Percentiles rank a stretch among this genome's conserved stretches.
These are phyloP conservation scores for Cardiospermum halicacabum DNA, from an alignment of 345 rosid species.

Conservation along the genomic window DNA sequence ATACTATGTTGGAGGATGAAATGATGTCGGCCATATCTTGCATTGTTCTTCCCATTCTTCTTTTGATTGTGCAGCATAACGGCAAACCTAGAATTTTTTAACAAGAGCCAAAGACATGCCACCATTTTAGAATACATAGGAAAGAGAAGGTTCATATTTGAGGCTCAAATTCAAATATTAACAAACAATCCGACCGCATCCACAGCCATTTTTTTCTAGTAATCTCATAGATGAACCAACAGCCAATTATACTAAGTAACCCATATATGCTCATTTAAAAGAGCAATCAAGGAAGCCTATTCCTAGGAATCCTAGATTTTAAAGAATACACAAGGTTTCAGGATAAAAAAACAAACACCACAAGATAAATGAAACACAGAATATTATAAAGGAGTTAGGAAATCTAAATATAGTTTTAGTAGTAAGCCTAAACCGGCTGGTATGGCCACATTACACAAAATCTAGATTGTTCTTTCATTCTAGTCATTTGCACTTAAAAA, in stretches of 20 bases:
- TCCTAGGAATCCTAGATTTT: not conserved
- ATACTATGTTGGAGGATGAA: slow-evolving; percentile 87
- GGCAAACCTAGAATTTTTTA: slow-evolving; percentile 44
- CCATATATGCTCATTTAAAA: not conserved
- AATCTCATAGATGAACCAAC: no score
- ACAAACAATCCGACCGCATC: not conserved
- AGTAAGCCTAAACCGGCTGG: not conserved
- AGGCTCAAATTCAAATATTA: not conserved
- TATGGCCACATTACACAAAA: not conserved
- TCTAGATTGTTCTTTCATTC: not conserved
- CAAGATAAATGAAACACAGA: not conserved
- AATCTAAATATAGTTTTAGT: no score
- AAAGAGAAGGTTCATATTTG: no score
- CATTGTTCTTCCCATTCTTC: slow-evolving; percentile 92
- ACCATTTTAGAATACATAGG: not conserved
- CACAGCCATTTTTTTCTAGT: no score
- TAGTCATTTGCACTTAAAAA: not conserved
- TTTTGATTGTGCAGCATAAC: slow-evolving; percentile 65
- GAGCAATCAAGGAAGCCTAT: not conserved
- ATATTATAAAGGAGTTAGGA: no score
- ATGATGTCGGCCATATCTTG: slow-evolving; percentile 93
- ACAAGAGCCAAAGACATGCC: not conserved
- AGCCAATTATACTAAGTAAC: not conserved
- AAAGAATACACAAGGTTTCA: not conserved
- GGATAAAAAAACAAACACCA: not conserved